Evolutionary conservation across 495 filamentous ascomycete species (phyloP).

Genomic region (Xylaria scruposa): DNA sequence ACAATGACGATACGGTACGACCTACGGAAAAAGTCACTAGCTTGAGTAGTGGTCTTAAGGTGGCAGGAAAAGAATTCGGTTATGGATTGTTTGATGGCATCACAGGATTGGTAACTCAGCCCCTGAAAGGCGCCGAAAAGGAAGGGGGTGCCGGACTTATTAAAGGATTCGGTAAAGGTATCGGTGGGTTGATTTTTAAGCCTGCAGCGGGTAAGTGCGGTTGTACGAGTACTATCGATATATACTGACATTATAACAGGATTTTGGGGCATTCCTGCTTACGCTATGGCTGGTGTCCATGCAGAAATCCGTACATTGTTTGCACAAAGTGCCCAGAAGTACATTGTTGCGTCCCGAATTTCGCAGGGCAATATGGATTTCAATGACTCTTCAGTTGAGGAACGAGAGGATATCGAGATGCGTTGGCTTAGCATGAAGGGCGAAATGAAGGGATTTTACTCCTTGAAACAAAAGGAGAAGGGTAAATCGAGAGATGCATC

Average conservation of each 20-base stretch:
- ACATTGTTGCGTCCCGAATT: conserved; percentile 75
- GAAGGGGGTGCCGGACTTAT: conserved; percentile 71
- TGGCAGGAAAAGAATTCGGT: conserved; percentile 71
- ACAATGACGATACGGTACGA: conserved; percentile 76
- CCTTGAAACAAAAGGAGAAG: conserved; percentile 49
- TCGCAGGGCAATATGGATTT: conserved; percentile 73
- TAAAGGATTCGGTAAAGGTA: conserved; percentile 77
- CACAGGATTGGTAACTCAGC: conserved; percentile 75
- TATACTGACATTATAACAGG: conserved; percentile 37
- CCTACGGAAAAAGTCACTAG: conserved; percentile 73
- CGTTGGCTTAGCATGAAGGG: conserved; percentile 62
- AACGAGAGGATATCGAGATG: conserved; percentile 62
- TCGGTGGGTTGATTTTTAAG: conserved; percentile 75
- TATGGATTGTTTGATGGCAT: conserved; percentile 74
- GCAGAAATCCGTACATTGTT: conserved; percentile 71
- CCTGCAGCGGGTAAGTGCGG: conserved; percentile 64
- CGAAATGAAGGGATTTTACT: conserved; percentile 57
- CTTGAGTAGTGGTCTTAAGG: conserved; percentile 68
- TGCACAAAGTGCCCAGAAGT: conserved; percentile 67
- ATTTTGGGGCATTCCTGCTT: conserved; percentile 72
- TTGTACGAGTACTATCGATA: not conserved
- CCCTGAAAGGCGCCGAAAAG: conserved; percentile 68
- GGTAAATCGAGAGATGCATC: conserved; percentile 36
- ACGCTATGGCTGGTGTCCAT: conserved; percentile 77
- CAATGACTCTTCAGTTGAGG: conserved; percentile 51